These are phyloP conservation scores for Linnemannia elongata DNA, from an alignment of 192 early-diverging fungal species.

Conservation along the genomic window DNA sequence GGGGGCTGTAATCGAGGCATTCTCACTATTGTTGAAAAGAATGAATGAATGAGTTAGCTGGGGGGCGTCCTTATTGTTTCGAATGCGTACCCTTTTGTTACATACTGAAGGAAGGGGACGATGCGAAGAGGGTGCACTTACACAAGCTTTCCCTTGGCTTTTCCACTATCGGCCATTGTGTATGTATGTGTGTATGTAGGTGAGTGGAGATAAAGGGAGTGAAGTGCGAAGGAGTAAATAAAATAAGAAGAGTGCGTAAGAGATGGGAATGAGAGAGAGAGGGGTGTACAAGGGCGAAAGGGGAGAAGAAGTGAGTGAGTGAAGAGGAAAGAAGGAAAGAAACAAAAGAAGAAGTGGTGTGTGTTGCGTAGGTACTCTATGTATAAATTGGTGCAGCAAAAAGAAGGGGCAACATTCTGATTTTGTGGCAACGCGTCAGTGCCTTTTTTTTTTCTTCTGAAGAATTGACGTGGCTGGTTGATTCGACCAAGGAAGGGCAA, in stretches of 20 bases:
- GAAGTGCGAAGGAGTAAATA: not conserved
- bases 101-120: not conserved
- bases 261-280: not conserved
- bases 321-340: not conserved
- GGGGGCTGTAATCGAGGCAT: slow-evolving; percentile 65
- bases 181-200: slow-evolving; percentile 8
- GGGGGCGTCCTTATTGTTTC: not conserved
- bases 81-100: not conserved
- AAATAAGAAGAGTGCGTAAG: not conserved
- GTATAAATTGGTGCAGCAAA: not conserved
- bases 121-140: slow-evolving; percentile 6
- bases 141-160: slow-evolving; percentile 49
- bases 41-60: not conserved
- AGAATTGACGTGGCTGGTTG: not conserved
- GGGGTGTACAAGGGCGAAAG: not conserved
- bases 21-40: slow-evolving; percentile 54
- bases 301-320: not conserved
- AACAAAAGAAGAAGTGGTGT: not conserved
- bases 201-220: not conserved
- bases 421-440: slow-evolving; percentile 1
- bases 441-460: not conserved
- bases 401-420: not conserved
- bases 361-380: not conserved
- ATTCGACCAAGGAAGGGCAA: not conserved
- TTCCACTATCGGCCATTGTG: slow-evolving; percentile 45